Percentiles rank a stretch among this genome's conserved stretches.
Evolutionary conservation across 2,329 filamentous ascomycete species (phyloP).

Genomic region (Cercospora sp.): DNA sequence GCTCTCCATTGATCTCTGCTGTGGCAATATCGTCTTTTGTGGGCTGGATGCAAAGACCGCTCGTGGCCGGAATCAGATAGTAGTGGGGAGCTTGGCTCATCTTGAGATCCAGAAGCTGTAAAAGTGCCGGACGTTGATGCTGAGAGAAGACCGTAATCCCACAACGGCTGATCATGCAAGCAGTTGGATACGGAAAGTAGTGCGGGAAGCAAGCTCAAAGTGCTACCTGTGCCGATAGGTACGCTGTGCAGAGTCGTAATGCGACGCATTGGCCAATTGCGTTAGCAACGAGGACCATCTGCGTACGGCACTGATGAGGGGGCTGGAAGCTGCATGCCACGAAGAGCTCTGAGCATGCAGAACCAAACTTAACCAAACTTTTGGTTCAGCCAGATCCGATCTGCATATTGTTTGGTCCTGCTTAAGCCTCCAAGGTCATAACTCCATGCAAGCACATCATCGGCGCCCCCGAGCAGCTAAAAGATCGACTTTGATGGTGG

Average conservation of each 20-base stretch:
- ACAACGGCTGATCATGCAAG: constrained; percentile 6
- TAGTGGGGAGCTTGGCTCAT: constrained; percentile 11
- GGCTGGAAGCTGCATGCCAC: background rate
- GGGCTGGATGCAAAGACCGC: constrained; percentile 16
- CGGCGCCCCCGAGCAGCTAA: background rate
- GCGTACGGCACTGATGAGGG: background rate
- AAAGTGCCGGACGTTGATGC: background rate
- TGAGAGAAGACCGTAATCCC: constrained; percentile 2
- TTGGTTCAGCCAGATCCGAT: background rate
- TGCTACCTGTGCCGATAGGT: background rate
- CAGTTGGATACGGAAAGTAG: background rate
- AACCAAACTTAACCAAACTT: background rate
- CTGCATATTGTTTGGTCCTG: background rate
- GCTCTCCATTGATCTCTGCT: constrained; percentile 13
- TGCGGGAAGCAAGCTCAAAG: background rate
- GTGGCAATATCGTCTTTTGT: constrained; percentile 14
- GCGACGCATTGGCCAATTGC: background rate
- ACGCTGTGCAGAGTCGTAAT: background rate
- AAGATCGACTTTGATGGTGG: background rate
- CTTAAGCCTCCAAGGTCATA: background rate
- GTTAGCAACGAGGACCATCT: background rate
- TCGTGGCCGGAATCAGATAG: constrained; percentile 17
- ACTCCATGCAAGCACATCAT: background rate
- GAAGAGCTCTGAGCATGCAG: background rate
- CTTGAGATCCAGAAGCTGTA: background rate